Conservation (phyloP, 345 rosid genomes). For the Eucalyptus guilfoylei region DNA sequence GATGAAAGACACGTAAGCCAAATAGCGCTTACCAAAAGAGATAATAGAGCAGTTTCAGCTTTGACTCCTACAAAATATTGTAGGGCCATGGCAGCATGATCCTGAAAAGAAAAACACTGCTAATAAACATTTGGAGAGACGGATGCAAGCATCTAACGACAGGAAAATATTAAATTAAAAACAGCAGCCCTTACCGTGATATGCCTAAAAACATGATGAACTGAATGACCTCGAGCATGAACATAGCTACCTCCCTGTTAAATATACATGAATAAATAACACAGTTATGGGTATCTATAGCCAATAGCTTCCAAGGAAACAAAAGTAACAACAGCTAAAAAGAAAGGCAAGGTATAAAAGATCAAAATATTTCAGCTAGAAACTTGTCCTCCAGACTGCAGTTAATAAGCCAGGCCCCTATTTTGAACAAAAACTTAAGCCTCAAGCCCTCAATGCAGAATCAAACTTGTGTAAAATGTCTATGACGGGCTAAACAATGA, state of each 20-base stretch:
- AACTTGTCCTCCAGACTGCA: neutral
- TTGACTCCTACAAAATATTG: slow-evolving; percentile 60
- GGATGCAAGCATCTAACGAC: neutral
- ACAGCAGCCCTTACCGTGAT: slow-evolving; percentile 42
- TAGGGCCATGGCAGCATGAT: slow-evolving; percentile 67
- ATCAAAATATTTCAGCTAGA: neutral
- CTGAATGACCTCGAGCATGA: slow-evolving; percentile 69
- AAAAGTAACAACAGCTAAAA: neutral
- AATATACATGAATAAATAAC: neutral
- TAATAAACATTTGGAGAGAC: neutral
- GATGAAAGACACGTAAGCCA: neutral
- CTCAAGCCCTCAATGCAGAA: neutral
- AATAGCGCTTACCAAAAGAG: slow-evolving; percentile 46
- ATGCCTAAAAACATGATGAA: slow-evolving; percentile 54
- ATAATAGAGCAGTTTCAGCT: slow-evolving; percentile 47
- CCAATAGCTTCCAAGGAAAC: neutral
- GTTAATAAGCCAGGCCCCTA: neutral
- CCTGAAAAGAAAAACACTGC: slow-evolving; percentile 25
- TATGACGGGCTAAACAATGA: neutral
- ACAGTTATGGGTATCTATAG: neutral
- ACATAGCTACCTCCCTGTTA: slow-evolving; percentile 80
- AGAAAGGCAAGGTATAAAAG: neutral
- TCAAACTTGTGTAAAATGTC: neutral
- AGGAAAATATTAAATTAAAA: neutral
- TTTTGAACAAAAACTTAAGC: neutral